phyloP scores from a whole-genome alignment of 345 rosid species.

The Populus tremula region DNA sequence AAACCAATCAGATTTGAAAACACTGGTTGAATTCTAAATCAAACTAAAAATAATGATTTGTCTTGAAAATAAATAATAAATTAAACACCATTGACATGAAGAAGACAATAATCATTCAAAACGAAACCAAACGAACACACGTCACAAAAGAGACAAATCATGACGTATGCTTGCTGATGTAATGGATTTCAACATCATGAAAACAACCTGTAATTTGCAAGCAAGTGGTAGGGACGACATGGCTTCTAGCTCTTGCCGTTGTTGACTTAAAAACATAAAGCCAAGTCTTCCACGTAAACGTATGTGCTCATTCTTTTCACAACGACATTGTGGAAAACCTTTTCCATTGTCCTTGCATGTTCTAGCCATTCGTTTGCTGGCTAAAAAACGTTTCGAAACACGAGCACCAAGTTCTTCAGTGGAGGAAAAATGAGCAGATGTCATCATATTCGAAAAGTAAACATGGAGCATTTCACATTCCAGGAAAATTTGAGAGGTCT shows the following conservation, averaged over 20 bases:
- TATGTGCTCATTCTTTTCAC: neutral
- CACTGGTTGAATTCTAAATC: rapidly evolving
- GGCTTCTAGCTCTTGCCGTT: neutral
- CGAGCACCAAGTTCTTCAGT: neutral
- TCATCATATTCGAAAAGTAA: neutral
- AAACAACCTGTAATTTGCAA: neutral
- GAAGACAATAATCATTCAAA: too few relatives aligned
- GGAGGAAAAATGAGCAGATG: neutral
- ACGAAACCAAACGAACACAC: too few relatives aligned
- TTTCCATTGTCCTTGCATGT: neutral
- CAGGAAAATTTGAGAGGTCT: neutral
- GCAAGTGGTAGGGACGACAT: neutral
- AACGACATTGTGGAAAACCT: neutral
- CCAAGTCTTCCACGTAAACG: neutral
- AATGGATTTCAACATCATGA: neutral
- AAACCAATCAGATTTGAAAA: too few relatives aligned
- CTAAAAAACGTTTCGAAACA: neutral
- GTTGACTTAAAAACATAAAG: neutral
- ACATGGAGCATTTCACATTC: neutral
- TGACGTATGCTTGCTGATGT: neutral
- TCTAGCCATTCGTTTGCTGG: neutral
- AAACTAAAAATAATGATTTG: too few relatives aligned
- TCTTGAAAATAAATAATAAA: too few relatives aligned
- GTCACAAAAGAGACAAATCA: too few relatives aligned
- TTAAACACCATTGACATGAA: too few relatives aligned